Percentiles rank a stretch among this genome's conserved stretches.
phyloP scores from a whole-genome alignment of 2,329 filamentous ascomycete genomes.

The Calonectria crousiana region DNA sequence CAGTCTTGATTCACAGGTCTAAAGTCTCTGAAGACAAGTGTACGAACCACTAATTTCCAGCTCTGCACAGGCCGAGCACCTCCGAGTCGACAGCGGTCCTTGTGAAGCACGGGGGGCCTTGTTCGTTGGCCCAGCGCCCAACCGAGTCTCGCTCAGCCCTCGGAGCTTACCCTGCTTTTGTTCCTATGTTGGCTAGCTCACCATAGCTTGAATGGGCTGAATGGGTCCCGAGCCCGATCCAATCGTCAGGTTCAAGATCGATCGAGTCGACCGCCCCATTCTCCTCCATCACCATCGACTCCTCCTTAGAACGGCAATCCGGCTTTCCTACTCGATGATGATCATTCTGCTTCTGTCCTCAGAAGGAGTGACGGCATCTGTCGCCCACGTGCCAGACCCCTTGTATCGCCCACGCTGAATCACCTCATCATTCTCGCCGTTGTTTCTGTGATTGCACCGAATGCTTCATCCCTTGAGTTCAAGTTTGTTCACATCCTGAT shows the following conservation, averaged over 20 bases:
- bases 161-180: background rate
- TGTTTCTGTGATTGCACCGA: background rate
- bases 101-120: background rate
- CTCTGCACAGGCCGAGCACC: slow-evolving; percentile 1
- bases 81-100: background rate
- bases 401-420: background rate
- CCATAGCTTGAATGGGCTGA: slow-evolving; percentile 3
- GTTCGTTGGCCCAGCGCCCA: slow-evolving; percentile 26
- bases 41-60: slow-evolving; percentile 15
- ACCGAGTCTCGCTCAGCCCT: slow-evolving; percentile 16
- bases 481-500: background rate
- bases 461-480: background rate
- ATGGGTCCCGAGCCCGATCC: slow-evolving; percentile 9
- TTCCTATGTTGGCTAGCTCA: slow-evolving; percentile 11
- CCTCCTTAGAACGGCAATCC: slow-evolving; percentile 15
- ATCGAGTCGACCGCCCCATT: slow-evolving; percentile 12
- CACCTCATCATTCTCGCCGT: background rate
- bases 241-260: slow-evolving; percentile 24
- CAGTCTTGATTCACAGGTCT: slow-evolving; percentile 3
- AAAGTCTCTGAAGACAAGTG: background rate
- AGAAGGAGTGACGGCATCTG: slow-evolving; percentile 1
- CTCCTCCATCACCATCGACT: slow-evolving; percentile 5
- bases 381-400: background rate
- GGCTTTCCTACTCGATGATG: slow-evolving; percentile 10
- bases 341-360: background rate